Evolutionary conservation across 2,329 filamentous ascomycete species (phyloP).

Genomic region (Hypoxylon sp.): DNA sequence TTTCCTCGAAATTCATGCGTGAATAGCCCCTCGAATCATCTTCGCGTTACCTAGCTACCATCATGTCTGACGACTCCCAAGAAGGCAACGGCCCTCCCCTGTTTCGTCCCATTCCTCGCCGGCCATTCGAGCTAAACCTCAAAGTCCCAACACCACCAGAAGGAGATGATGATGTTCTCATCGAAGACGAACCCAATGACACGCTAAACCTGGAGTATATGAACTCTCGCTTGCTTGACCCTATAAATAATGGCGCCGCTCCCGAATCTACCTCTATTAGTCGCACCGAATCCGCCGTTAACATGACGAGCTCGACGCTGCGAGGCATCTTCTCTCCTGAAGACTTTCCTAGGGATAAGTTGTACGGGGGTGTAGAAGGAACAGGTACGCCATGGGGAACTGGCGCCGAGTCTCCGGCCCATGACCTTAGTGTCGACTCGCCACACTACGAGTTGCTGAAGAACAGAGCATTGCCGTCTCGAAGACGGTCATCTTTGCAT

Average conservation of each 20-base stretch:
- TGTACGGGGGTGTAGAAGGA: slow-evolving; percentile 51
- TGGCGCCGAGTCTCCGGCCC: slow-evolving; percentile 74
- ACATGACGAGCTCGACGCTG: slow-evolving; percentile 88
- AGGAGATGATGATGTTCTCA: slow-evolving; percentile 48
- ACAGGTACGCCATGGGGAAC: slow-evolving; percentile 79
- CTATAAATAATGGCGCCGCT: slow-evolving; percentile 29
- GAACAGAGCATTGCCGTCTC: slow-evolving; percentile 45
- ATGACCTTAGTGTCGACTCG: slow-evolving; percentile 50
- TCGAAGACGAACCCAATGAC: slow-evolving; percentile 43
- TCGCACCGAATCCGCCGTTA: slow-evolving; percentile 80
- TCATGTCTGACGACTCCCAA: slow-evolving; percentile 40
- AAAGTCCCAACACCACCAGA: slow-evolving; percentile 56
- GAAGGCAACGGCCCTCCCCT: slow-evolving; percentile 61
- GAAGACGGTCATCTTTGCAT: slow-evolving; percentile 49
- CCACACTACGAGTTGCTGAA: slow-evolving; percentile 40
- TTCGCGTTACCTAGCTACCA: not conserved
- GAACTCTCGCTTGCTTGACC: slow-evolving; percentile 46
- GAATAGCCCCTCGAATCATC: too few species aligned
- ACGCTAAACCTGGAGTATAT: slow-evolving; percentile 51
- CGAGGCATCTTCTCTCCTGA: slow-evolving; percentile 87
- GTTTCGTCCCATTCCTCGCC: slow-evolving; percentile 74
- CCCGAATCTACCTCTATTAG: slow-evolving; percentile 57
- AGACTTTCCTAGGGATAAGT: slow-evolving; percentile 60
- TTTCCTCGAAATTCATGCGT: too few species aligned
- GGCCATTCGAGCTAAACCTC: slow-evolving; percentile 71